A percentile compares a stretch with the other conserved stretches of the same genome.
Evolutionary conservation across 257 asterid species (phyloP).

Genomic region (Solanum pinnatisectum): DNA sequence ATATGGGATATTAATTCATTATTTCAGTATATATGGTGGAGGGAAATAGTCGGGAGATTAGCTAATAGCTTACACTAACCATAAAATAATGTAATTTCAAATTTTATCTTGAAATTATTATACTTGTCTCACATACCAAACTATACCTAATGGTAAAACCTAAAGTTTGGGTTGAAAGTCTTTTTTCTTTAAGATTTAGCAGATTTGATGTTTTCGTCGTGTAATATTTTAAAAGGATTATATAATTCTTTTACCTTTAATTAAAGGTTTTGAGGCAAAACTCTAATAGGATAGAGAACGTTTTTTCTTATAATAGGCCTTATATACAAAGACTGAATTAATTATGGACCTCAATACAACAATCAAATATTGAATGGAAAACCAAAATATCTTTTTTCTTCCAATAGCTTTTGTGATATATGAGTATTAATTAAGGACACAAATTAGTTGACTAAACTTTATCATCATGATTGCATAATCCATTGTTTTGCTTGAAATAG

Average conservation of each 20-base stretch:
- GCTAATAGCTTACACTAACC: neutral
- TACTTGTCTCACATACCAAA: neutral
- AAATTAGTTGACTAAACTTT: neutral
- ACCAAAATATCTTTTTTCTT: neutral
- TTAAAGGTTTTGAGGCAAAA: fast-evolving
- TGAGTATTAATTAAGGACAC: neutral
- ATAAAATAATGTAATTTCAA: too few relatives aligned
- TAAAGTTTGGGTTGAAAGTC: neutral
- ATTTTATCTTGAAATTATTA: too few relatives aligned
- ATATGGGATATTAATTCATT: too few relatives aligned
- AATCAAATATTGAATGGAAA: neutral
- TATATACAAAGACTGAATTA: neutral
- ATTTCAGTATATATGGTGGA: neutral
- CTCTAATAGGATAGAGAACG: fast-evolving
- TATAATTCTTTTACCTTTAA: neutral
- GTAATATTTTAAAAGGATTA: too few relatives aligned
- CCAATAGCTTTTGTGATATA: neutral
- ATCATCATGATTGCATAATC: neutral
- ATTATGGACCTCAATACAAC: neutral
- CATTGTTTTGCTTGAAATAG: neutral
- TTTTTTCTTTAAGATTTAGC: neutral
- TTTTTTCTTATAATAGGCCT: neutral
- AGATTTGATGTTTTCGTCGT: neutral
- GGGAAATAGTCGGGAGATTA: too few relatives aligned
- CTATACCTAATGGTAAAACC: neutral